Conservation (phyloP, 345 rosid species). For the Rubroshorea leprosula region DNA sequence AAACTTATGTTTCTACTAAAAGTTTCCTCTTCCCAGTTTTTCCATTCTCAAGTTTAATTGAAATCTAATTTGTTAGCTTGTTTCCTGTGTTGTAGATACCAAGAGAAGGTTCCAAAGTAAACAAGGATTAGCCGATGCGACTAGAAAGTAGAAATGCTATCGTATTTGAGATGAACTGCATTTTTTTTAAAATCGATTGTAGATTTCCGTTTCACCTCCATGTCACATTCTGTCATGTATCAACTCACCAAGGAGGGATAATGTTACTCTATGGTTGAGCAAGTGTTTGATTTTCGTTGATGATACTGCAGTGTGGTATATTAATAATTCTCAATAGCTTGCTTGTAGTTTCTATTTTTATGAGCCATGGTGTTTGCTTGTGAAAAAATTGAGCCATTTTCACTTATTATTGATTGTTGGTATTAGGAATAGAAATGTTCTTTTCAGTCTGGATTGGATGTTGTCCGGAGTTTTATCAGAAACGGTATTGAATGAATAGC, state of each 20-base stretch:
- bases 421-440: too few relatives aligned
- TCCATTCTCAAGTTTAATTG: neutral
- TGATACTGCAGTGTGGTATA: neutral
- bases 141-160: constrained; percentile 1
- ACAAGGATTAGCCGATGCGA: neutral
- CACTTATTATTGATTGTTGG: too few relatives aligned
- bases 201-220: neutral
- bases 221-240: neutral
- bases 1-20: neutral
- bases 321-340: neutral
- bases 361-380: too few relatives aligned
- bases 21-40: too few relatives aligned
- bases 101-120: neutral
- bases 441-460: too few relatives aligned
- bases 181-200: constrained; percentile 3
- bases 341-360: neutral
- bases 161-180: constrained; percentile 1
- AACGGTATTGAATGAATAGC: too few relatives aligned
- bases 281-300: neutral
- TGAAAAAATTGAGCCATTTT: too few relatives aligned
- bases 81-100: constrained; percentile 5
- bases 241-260: neutral
- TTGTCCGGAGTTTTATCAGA: too few relatives aligned
- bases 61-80: neutral
- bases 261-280: constrained; percentile 10